A percentile compares a stretch with the other conserved stretches of the same genome.
These are phyloP conservation scores for Hansenula lynferdii DNA, from an alignment of 1,139 yeast genomes.

Conservation along the genomic window DNA sequence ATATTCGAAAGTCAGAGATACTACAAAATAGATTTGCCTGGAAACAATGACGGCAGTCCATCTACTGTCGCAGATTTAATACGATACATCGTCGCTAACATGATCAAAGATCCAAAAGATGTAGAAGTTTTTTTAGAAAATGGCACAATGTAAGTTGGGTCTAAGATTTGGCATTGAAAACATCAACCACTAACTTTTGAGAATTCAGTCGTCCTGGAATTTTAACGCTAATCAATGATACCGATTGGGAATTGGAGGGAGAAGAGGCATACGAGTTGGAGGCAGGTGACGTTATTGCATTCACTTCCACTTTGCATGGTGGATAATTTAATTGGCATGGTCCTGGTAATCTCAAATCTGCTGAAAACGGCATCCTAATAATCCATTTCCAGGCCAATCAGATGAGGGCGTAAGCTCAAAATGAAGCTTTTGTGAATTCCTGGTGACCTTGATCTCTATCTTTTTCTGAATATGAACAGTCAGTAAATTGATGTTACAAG, in stretches of 20 bases:
- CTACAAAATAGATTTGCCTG: slow-evolving; percentile 8
- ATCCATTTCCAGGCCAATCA: slow-evolving; percentile 68
- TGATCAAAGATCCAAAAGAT: slow-evolving; percentile 60
- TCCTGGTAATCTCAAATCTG: background rate
- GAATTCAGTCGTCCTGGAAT: slow-evolving; percentile 79
- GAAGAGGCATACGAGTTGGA: slow-evolving; percentile 75
- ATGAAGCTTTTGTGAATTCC: background rate
- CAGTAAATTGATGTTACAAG: background rate
- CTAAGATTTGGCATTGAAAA: background rate
- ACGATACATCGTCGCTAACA: slow-evolving; percentile 44
- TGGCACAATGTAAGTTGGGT: slow-evolving; percentile 38
- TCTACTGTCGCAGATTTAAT: slow-evolving; percentile 34
- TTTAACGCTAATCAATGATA: slow-evolving; percentile 83
- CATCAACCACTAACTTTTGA: background rate
- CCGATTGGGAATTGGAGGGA: slow-evolving; percentile 97
- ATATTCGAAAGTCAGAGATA: slow-evolving; percentile 13
- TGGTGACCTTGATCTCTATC: background rate
- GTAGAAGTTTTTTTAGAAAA: slow-evolving; percentile 77
- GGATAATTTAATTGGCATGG: slow-evolving; percentile 43
- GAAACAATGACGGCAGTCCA: slow-evolving; percentile 5
- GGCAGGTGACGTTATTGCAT: slow-evolving; percentile 72
- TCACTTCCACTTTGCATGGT: slow-evolving; percentile 93
- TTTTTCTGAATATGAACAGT: background rate
- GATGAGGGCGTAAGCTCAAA: slow-evolving; percentile 42
- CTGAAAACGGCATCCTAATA: slow-evolving; percentile 62